phyloP scores from a whole-genome alignment of 2,329 filamentous ascomycete genomes.

The Albophoma yamanashiensis region DNA sequence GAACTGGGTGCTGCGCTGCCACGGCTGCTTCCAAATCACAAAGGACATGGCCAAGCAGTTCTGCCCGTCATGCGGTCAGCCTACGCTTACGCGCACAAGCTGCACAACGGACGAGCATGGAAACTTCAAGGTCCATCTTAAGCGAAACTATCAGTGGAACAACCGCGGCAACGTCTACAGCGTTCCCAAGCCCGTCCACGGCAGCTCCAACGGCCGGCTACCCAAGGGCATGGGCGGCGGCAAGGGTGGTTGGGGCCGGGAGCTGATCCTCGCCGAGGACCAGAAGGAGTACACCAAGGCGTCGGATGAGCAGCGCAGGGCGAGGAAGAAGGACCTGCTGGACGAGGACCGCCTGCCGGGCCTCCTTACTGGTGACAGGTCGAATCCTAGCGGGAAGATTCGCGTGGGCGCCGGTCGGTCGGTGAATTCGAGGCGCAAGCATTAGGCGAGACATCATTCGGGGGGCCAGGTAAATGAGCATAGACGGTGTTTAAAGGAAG shows the following conservation, averaged over 20 bases:
- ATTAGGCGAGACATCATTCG: slow-evolving; percentile 15
- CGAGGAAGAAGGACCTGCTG: slow-evolving; percentile 74
- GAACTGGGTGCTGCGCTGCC: slow-evolving; percentile 84
- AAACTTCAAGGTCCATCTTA: slow-evolving; percentile 75
- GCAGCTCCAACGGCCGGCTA: slow-evolving; percentile 67
- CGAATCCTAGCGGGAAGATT: slow-evolving; percentile 49
- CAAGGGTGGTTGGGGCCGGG: slow-evolving; percentile 76
- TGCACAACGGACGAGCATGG: slow-evolving; percentile 77
- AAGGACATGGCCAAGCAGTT: slow-evolving; percentile 85
- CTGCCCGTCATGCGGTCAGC: slow-evolving; percentile 81
- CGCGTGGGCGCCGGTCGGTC: slow-evolving; percentile 78
- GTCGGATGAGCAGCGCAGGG: slow-evolving; percentile 51
- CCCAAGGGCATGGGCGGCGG: slow-evolving; percentile 64
- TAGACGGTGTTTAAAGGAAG: not conserved
- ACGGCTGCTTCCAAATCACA: slow-evolving; percentile 80
- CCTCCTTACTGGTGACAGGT: slow-evolving; percentile 72
- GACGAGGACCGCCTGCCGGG: slow-evolving; percentile 86
- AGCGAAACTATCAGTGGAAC: slow-evolving; percentile 95
- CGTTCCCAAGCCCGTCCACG: slow-evolving; percentile 80
- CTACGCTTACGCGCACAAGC: slow-evolving; percentile 72
- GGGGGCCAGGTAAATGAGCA: not conserved
- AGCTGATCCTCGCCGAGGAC: slow-evolving; percentile 81
- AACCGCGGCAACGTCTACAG: slow-evolving; percentile 86
- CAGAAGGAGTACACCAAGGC: slow-evolving; percentile 82
- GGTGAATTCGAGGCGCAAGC: slow-evolving; percentile 68